Base-by-base conservation (phyloP, 2,329 filamentous ascomycete species). In the Beauveria rudraprayagi region DNA sequence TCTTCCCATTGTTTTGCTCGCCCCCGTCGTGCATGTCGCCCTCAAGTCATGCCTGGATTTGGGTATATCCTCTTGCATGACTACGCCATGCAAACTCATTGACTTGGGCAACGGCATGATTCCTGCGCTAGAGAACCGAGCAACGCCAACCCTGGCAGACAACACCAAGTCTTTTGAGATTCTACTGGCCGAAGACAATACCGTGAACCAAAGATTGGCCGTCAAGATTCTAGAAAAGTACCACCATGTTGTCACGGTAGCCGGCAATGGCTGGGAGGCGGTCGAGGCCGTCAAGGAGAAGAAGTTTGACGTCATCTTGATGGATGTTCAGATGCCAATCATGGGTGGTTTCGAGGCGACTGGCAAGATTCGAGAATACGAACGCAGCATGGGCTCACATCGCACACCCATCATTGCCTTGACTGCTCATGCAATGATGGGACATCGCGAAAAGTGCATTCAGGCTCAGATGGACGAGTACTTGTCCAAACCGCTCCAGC, bases 301-400 rank as follows among this genome's bases (percentile, higher is more conserved):
- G 77, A 89, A 91, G 71, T 99, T 95, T 72, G 94, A 99, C 73
- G 91, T 96, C 64, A 94, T 99, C 65, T 82, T 99, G 54, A 99
- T 99, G 94, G 94, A 99, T 71, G 94, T 99, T 19, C 94, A 97
- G 73, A 99, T 99, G 94, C 94, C 94, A n/a, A 90, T 97, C 69
- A 97, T 97, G 92, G 94, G 94, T 71, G 94, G 94, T 50, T 97
- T 99, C 71, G 94, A 99, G 76, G 92, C 94, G 16, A 99, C 94
- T 5, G 90, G 87, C 67, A 96, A 96, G 79, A 99, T 99, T 67
- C 86, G 94, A 69, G 92, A 97, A 73, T 97, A 93, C 73, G 94
- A 99, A 74, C 86, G 88, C 63, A 89, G 87, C 65, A 84, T 91
- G 67, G 88, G 87, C 60, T 83, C 91, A 40, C 86, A 90, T 62